A percentile compares a stretch with the other conserved stretches of the same genome.
phyloP scores from a whole-genome alignment of 192 early-diverging fungal genomes.

The Linnemannia hyalina region DNA sequence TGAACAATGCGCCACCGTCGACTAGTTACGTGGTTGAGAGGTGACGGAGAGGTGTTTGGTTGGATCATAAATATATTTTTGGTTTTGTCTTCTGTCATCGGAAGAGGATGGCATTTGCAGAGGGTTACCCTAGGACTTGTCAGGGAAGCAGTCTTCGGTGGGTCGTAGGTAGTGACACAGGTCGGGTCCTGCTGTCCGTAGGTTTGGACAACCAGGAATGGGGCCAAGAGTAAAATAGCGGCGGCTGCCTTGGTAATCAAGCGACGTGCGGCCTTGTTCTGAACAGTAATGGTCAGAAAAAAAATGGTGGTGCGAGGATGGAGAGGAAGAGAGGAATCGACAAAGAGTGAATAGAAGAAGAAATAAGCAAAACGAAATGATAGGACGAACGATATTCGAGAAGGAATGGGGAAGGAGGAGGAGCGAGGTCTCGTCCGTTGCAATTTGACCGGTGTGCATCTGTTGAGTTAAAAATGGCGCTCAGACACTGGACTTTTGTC shows the following conservation, averaged over 20 bases:
- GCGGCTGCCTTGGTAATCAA: constrained; percentile 2
- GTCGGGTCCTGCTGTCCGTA: constrained; percentile 42
- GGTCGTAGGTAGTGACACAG: constrained; percentile 53
- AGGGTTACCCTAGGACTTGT: constrained; percentile 54
- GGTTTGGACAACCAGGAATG: constrained; percentile 37
- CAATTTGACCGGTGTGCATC: neutral
- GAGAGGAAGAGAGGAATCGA: neutral
- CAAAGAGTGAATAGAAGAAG: neutral
- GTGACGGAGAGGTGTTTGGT: neutral
- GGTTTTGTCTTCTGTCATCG: neutral
- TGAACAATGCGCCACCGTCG: constrained; percentile 69
- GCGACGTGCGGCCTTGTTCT: constrained; percentile 3
- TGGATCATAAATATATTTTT: neutral
- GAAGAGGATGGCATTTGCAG: neutral
- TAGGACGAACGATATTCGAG: neutral
- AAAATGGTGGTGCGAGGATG: neutral
- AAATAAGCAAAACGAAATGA: neutral
- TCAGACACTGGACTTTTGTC: neutral
- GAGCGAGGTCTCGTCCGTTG: neutral
- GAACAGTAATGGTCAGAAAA: constrained; percentile 5
- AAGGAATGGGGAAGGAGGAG: neutral
- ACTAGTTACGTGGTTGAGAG: constrained; percentile 3
- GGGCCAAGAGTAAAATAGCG: constrained; percentile 29
- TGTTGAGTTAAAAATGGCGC: neutral
- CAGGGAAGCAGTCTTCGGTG: constrained; percentile 63